These are phyloP conservation scores for Sporisorium reilianum DNA, from an alignment of 1,284 basidiomycete genomes.

Conservation along the genomic window DNA sequence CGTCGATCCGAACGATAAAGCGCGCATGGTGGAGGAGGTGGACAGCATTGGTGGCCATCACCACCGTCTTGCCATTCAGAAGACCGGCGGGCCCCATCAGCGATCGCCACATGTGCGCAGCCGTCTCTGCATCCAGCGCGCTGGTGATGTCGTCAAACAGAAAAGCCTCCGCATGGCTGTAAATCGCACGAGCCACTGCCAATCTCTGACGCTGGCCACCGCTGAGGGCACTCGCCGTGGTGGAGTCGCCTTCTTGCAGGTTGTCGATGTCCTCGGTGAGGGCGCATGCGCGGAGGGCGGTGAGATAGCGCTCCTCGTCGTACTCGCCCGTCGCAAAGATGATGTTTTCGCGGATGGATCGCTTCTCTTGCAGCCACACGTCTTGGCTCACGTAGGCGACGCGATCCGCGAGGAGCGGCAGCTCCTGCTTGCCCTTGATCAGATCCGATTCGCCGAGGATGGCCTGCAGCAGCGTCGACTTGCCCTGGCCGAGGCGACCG, in stretches of 20 bases:
- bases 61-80: slow-evolving; percentile 45
- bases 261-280: slow-evolving; percentile 55
- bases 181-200: slow-evolving; percentile 63
- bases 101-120: slow-evolving; percentile 71
- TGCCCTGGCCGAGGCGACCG: slow-evolving; percentile 62
- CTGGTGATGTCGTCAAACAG: slow-evolving; percentile 67
- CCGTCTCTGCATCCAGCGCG: slow-evolving; percentile 75
- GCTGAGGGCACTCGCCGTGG: slow-evolving; percentile 58
- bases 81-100: slow-evolving; percentile 47
- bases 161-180: slow-evolving; percentile 57
- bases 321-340: slow-evolving; percentile 56
- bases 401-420: slow-evolving; percentile 28
- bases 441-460: slow-evolving; percentile 62
- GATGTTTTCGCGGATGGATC: slow-evolving; percentile 62
- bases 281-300: slow-evolving; percentile 57
- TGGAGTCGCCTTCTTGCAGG: slow-evolving; percentile 60
- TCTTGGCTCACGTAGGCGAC: slow-evolving; percentile 63
- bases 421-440: slow-evolving; percentile 35
- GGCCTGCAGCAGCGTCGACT: slow-evolving; percentile 60
- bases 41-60: slow-evolving; percentile 58
- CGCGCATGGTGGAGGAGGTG: slow-evolving; percentile 47
- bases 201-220: slow-evolving; percentile 66
- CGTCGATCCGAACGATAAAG: slow-evolving; percentile 46
- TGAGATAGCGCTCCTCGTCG: slow-evolving; percentile 52
- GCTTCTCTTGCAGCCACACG: slow-evolving; percentile 59